Base-by-base conservation (phyloP, 306 rosid genomes). In the Gillenia trifoliata region DNA sequence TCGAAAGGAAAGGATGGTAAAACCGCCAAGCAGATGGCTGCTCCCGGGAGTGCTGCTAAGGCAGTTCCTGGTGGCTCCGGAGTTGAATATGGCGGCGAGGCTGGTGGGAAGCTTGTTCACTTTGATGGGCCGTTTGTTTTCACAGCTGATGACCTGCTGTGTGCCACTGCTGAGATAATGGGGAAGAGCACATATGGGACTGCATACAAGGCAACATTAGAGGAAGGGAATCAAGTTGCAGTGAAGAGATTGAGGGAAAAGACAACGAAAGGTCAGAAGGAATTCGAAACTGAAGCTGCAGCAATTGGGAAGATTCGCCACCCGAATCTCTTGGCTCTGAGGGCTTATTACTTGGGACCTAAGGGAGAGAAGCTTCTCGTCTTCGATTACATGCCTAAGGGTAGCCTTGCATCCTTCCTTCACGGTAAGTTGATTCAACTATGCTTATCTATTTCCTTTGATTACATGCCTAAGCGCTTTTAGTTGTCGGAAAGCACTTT, bases 131-230 rank as follows among this genome's bases (percentile, higher is more conserved):
- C 94, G 5, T 92, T 92, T 73, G 91, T 88, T 40, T 92, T 92
- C 70, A 87, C 98, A 31, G 96, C 96, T 61, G 98, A 92, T 82
- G 96, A 92, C 78, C 89, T 92, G 8, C 49, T 92, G 73, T 92
- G 98, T 71, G 96, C 98, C 15, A 90, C 96, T 45, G 98, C 98
- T 8, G 98, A 92, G 87, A 92, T 92, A 61, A 90, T 92, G 92
- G 98, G 98, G 1, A 92, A 89, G 77, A 92, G 91, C 74, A 85
- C 97, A 11, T 92, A 83, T 83, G 98, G 98, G 56, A 92, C 98
- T 36, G 96, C 96, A 13, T 92, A 92, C 64, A 92, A 92, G 79
- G 96, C 98, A 41, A 88, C 94, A 62, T 63, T 92, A 62, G 98
- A 92, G 71, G 96, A 92, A 86, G 94, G 91, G 3, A 79, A 89